phyloP scores from a whole-genome alignment of 306 rosid genomes.

The Quillaja saponaria region DNA sequence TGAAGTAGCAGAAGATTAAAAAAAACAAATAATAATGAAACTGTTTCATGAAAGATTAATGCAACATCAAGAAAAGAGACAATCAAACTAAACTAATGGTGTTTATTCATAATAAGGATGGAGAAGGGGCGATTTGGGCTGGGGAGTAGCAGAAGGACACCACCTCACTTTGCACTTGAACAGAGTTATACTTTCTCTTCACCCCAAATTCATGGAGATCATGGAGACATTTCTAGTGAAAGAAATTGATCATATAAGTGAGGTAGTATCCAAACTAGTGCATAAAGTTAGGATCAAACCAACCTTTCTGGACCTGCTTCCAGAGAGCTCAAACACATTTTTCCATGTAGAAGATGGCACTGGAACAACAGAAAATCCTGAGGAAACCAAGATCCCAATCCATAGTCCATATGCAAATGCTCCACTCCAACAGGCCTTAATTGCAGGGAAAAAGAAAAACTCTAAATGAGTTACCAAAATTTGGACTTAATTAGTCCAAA shows the following conservation, averaged over 20 bases:
- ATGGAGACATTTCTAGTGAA: background rate
- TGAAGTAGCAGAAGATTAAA: too few species aligned
- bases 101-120: too few species aligned
- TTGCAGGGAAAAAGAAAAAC: conserved; percentile 23
- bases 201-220: background rate
- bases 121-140: too few species aligned
- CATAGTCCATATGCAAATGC: conserved; percentile 93
- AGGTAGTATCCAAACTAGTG: background rate
- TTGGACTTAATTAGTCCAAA: conserved; percentile 19
- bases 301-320: conserved; percentile 65
- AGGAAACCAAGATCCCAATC: conserved; percentile 85
- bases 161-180: background rate
- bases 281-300: conserved; percentile 30
- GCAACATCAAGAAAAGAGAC: too few species aligned
- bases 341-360: conserved; percentile 82
- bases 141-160: too few species aligned
- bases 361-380: conserved; percentile 85
- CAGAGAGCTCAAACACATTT: conserved; percentile 60
- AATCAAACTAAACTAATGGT: too few species aligned
- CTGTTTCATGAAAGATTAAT: too few species aligned
- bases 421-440: conserved; percentile 97
- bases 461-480: conserved; percentile 17
- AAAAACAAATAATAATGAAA: too few species aligned
- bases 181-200: background rate
- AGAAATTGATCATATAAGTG: background rate